phyloP scores from a whole-genome alignment of 176 grass and related monocot species.

The Cenchrus purpureus region DNA sequence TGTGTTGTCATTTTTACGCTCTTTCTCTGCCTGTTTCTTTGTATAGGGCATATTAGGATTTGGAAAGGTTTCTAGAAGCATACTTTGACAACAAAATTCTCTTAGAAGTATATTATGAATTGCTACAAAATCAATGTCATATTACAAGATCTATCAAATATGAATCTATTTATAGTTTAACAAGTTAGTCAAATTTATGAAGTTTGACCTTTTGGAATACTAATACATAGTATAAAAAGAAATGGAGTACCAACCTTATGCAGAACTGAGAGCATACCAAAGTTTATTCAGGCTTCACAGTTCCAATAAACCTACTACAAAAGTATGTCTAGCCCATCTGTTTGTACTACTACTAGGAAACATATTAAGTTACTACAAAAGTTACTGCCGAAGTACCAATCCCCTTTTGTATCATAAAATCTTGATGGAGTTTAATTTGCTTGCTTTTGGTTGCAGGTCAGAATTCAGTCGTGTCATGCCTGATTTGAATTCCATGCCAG shows the following conservation, averaged over 20 bases:
- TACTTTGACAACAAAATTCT: neutral
- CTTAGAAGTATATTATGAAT: neutral
- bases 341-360: neutral
- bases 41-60: neutral
- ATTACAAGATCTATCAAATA: neutral
- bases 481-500: constrained; percentile 61
- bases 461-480: constrained; percentile 68
- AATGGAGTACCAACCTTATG: neutral
- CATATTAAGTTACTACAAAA: neutral
- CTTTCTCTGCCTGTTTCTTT: neutral
- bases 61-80: neutral
- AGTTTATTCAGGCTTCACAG: neutral
- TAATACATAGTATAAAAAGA: neutral
- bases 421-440: neutral
- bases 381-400: neutral
- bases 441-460: constrained; percentile 58
- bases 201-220: neutral
- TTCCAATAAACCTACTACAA: neutral
- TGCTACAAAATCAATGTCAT: no score
- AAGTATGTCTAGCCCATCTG: neutral
- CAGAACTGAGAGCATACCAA: neutral
- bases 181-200: neutral
- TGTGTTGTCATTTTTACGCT: neutral
- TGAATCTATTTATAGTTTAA: neutral
- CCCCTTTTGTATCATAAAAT: constrained; percentile 8